Conservation (phyloP, 805 yeast genomes). For the Metschnikowia bowlesiae region DNA sequence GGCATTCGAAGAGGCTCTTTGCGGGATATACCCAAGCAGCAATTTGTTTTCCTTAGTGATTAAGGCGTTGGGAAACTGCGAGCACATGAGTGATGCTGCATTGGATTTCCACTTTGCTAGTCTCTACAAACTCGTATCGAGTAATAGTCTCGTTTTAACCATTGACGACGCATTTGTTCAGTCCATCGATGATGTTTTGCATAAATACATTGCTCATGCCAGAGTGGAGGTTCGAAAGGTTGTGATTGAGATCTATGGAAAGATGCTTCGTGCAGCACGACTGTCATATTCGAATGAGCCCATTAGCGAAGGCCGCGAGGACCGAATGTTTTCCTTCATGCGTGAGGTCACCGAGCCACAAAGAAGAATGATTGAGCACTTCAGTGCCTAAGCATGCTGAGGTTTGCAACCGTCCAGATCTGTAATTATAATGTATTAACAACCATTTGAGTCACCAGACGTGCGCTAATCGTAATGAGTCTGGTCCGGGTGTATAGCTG, state of each 20-base stretch:
- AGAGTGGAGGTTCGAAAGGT: constrained; percentile 36
- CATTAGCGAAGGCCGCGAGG: not conserved
- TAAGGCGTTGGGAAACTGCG: constrained; percentile 11
- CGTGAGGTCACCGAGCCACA: constrained; percentile 36
- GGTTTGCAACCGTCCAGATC: not conserved
- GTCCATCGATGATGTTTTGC: constrained; percentile 28
- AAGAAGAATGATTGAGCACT: constrained; percentile 44
- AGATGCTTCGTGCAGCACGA: constrained; percentile 21
- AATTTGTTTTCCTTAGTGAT: constrained; percentile 18
- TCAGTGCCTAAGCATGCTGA: constrained; percentile 19
- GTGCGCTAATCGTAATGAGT: not conserved
- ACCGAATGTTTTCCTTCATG: not conserved
- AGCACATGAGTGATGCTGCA: not conserved
- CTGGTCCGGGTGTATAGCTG: not conserved
- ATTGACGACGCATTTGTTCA: constrained; percentile 18
- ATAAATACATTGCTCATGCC: constrained; percentile 23
- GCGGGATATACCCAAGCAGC: constrained; percentile 23
- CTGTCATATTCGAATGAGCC: not conserved
- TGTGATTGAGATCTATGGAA: constrained; percentile 38
- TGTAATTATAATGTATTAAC: not conserved
- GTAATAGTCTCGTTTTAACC: constrained; percentile 16
- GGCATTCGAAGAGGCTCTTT: constrained; percentile 27
- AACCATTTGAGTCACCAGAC: not conserved
- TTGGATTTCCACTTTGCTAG: constrained; percentile 23
- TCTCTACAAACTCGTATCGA: constrained; percentile 22